Percentiles rank a stretch among this genome's conserved stretches.
Evolutionary conservation across 2,329 filamentous ascomycete genomes (phyloP).

Genomic region (Cadophora sp.): DNA sequence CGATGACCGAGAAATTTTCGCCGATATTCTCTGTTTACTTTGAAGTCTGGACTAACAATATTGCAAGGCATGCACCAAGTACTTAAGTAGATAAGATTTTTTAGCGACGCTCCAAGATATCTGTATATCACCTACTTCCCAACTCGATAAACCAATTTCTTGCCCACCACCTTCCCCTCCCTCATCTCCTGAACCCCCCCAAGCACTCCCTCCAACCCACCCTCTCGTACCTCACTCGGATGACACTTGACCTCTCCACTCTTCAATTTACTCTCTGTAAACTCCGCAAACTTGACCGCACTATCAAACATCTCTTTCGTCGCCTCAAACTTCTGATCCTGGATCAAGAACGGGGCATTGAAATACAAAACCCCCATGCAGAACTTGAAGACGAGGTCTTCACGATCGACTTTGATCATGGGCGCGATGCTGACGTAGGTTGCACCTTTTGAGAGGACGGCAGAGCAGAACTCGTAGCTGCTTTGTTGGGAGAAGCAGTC

Average conservation of each 20-base stretch:
- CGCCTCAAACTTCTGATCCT: neutral
- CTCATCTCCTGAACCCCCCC: conserved; percentile 13
- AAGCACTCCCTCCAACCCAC: neutral
- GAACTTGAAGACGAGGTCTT: conserved; percentile 1
- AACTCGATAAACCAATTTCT: conserved; percentile 8
- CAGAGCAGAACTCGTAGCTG: conserved; percentile 7
- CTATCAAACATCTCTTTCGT: conserved; percentile 5
- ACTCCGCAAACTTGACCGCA: neutral
- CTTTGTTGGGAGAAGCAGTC: conserved; percentile 14
- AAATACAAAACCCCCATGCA: conserved; percentile 15
- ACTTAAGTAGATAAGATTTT: too few relatives aligned
- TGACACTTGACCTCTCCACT: neutral
- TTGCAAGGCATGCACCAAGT: neutral
- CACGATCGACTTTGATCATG: neutral
- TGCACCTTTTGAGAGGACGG: neutral
- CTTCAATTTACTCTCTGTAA: neutral
- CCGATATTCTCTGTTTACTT: neutral
- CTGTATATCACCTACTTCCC: neutral
- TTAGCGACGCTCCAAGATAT: too few relatives aligned
- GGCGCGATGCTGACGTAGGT: conserved; percentile 12
- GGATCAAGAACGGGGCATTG: conserved; percentile 7
- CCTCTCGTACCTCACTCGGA: neutral
- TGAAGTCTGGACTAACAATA: neutral
- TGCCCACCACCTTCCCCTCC: neutral
- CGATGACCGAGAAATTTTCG: neutral